Base-by-base conservation (phyloP, 2,329 filamentous ascomycete genomes). In the Ophiostoma sp. region DNA sequence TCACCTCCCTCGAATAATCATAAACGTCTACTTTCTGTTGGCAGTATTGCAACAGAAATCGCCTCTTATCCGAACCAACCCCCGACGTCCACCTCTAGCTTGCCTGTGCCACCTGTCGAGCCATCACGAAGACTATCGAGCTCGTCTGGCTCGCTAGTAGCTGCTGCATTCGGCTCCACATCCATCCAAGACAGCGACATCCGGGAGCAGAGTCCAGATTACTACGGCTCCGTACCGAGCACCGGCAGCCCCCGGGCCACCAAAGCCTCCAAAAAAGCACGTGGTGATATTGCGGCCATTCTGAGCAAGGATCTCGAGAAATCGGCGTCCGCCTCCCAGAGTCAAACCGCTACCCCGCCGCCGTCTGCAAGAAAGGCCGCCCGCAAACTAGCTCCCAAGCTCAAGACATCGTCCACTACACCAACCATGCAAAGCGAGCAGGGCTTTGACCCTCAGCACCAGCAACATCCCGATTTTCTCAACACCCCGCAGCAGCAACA, bases 271-370 rank as follows among this genome's bases (percentile, higher is more conserved):
- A 86, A 85, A 75, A 86, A 84, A 75, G 73, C 76, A 72, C 80
- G 83, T 74, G 80, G 82, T 73, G 78, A 80, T 73, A 79, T 79
- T 67, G 74, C 80, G 72, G 75, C 57, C 11, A 41, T 1, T 11
- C 27, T 27, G n/a, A 27, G n/a, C 23, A 31, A 64, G 54, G 23
- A 68, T 48, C 8, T 20, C 15, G 36, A 67, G 8, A 69, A 69
- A 4, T 20, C 52, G 31, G 8, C 15, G 4, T 66, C 80, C 73
- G 79, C 81, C 74, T 72, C 76, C 57, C 77, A 79, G 68, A 77
- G 77, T 31, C 86, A 89, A 75, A 86, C 85, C 48, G 83, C 83
- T 68, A 89, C 87, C 36, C 87, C 87, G 70, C 87, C 87, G 68
- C 83, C 85, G 35, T 87, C 87, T 52, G 80, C 81, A 73, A 83